Percentiles rank a stretch among this genome's conserved stretches.
These are phyloP conservation scores for Gracilaria gracilis DNA, from an alignment of 23 red algal genomes.

Conservation along the genomic window DNA sequence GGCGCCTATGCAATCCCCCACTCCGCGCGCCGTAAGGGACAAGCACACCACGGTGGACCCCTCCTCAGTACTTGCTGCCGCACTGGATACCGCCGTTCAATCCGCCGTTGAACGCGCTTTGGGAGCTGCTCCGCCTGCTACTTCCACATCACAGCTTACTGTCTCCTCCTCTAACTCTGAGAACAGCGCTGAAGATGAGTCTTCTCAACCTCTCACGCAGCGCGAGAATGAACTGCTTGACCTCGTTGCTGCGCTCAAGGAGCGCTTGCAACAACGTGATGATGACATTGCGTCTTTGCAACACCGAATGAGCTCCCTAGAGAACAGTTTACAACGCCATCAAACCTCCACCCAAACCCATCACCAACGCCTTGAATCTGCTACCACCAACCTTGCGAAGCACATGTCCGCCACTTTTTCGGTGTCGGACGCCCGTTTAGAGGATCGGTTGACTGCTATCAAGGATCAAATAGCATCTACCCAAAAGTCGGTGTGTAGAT, in stretches of 20 bases:
- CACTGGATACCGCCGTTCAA: conserved; percentile 67
- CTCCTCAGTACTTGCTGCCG: conserved; percentile 60
- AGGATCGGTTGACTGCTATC: not conserved
- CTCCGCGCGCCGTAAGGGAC: not conserved
- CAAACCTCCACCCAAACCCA: not conserved
- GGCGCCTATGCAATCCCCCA: conserved; percentile 1
- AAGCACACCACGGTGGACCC: conserved; percentile 14
- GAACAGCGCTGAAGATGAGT: not conserved
- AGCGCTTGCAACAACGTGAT: conserved; percentile 34
- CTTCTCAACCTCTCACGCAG: conserved; percentile 25
- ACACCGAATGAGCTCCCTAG: conserved; percentile 24
- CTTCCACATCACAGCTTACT: conserved; percentile 7
- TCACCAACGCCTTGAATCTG: not conserved
- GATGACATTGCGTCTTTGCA: conserved; percentile 20
- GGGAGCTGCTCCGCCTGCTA: not conserved
- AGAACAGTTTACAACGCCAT: not conserved
- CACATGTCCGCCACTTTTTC: not conserved
- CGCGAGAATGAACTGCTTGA: conserved; percentile 39
- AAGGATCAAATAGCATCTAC: not conserved
- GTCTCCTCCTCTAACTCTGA: conserved; percentile 15
- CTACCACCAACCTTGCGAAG: not conserved
- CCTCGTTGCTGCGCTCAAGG: conserved; percentile 12
- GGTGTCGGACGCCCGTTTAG: not conserved
- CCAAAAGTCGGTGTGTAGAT: not conserved
- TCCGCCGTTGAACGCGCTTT: conserved; percentile 56